Evolutionary conservation across 345 rosid genomes (phyloP).

Genomic region (Lagerstroemia speciosa): DNA sequence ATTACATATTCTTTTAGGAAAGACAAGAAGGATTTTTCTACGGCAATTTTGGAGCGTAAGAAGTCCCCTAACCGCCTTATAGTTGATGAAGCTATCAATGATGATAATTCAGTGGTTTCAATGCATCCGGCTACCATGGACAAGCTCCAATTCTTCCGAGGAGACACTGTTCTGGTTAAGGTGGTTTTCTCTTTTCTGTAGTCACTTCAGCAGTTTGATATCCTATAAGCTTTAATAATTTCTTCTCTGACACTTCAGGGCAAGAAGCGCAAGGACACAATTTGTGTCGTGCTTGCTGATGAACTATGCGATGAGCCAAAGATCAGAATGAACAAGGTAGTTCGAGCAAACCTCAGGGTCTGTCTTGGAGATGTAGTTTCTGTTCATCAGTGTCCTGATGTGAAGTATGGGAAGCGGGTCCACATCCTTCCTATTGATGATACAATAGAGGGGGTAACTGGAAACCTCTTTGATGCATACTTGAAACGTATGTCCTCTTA

Average conservation of each 20-base stretch:
- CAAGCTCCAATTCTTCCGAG: conserved; percentile 92
- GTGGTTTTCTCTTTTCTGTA: conserved; percentile 23
- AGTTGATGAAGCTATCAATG: conserved; percentile 79
- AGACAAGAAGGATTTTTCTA: conserved; percentile 66
- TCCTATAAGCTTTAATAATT: background rate
- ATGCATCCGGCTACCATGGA: conserved; percentile 87
- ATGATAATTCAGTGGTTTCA: conserved; percentile 82
- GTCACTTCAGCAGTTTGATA: background rate
- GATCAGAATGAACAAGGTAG: conserved; percentile 81
- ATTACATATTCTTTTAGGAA: background rate
- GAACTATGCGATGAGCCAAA: conserved; percentile 74
- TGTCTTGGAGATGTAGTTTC: conserved; percentile 80
- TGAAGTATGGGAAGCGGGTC: conserved; percentile 80
- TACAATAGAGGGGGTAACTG: conserved; percentile 84
- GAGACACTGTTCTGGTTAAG: conserved; percentile 84
- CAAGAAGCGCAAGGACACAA: conserved; percentile 70
- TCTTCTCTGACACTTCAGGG: conserved; percentile 28
- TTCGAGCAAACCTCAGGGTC: conserved; percentile 77
- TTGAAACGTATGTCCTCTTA: conserved; percentile 59
- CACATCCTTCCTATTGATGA: conserved; percentile 89
- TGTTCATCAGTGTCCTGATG: conserved; percentile 82
- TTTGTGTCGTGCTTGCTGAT: conserved; percentile 79
- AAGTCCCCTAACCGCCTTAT: conserved; percentile 77
- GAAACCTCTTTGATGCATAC: conserved; percentile 83
- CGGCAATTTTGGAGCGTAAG: conserved; percentile 85